These are phyloP conservation scores for Liriodendron chinense DNA, from an alignment of 164 flowering plant genomes.

Conservation along the genomic window DNA sequence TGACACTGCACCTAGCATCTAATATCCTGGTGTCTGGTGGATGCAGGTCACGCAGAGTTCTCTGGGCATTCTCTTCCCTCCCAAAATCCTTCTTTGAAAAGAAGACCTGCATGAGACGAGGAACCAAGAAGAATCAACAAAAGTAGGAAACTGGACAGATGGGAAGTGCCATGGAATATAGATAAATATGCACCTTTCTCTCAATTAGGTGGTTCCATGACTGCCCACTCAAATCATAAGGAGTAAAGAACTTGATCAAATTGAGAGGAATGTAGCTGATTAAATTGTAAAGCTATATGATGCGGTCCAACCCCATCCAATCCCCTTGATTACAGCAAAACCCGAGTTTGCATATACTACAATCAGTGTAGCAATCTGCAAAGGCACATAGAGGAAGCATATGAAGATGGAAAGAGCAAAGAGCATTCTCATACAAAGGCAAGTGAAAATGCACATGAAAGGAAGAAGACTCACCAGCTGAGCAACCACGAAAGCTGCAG, in stretches of 20 bases:
- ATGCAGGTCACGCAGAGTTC: conserved; percentile 82
- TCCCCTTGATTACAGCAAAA: conserved; percentile 81
- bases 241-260: conserved; percentile 59
- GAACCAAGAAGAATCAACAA: background rate
- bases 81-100: conserved; percentile 87
- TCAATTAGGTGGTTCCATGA: conserved; percentile 89
- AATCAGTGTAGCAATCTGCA: conserved; percentile 76
- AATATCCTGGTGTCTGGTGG: conserved; percentile 77
- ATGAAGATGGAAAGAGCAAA: background rate
- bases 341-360: conserved; percentile 83
- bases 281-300: conserved; percentile 77
- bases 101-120: conserved; percentile 54
- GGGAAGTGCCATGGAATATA: background rate
- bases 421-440: background rate
- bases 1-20: conserved; percentile 47
- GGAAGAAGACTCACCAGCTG: conserved; percentile 53
- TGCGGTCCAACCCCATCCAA: conserved; percentile 95
- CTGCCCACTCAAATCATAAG: conserved; percentile 67
- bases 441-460: conserved; percentile 7
- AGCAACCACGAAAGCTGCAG: conserved; percentile 65
- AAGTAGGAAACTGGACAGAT: background rate
- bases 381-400: background rate
- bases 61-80: conserved; percentile 79
- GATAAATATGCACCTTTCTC: conserved; percentile 54
- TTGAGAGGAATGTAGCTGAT: conserved; percentile 79